Evolutionary conservation across 805 yeast species (phyloP), one percentile per base, ranked within the genome.

Genomic region (Sporopachydermia quercuum): DNA sequence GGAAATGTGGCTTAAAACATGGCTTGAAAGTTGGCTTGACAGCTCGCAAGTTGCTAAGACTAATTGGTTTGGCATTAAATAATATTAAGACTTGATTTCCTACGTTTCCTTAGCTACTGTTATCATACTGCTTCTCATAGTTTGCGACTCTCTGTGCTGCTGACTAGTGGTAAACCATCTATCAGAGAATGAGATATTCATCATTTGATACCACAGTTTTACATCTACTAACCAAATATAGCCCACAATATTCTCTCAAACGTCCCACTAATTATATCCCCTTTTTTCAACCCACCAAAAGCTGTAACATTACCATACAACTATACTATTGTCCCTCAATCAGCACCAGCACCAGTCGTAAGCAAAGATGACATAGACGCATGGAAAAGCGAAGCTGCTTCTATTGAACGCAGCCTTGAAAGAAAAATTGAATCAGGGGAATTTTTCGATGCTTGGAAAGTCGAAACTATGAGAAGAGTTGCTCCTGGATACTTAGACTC

Each of bases 211-310:
- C n/a, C n/a, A n/a, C n/a, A n/a, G n/a, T n/a, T n/a, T n/a, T n/a
- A n/a, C n/a, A n/a, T n/a, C n/a, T n/a, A n/a, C n/a, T n/a, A n/a
- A n/a, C n/a, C n/a, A n/a, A 37, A 35, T 19, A 15, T 5, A 68
- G 73, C 67, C 17, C 74, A 72, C 44, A 63, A 70, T 0, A 44
- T 68, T 11, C 57, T 74, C 4, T 58, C 66, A 27, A 74, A 73
- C 44, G 66, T 75, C 0, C 80, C 81, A 0, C 61, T 75, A 34
- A 65, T 71, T 13, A 58, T 67, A 33, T 71, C 74, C 42, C 78
- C 76, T 3, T 56, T 58, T 17, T 64, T 56, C 44, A 66, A 62
- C 41, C 71, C 76, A 1, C 79, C 81, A 14, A 68, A 63, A 43
- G 69, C 78, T 1, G 64, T 74, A 11, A 65, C 72, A 4, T 57